Evolutionary conservation across 2,329 filamentous ascomycete species (phyloP).

Genomic region (Xylariaceae sp.): DNA sequence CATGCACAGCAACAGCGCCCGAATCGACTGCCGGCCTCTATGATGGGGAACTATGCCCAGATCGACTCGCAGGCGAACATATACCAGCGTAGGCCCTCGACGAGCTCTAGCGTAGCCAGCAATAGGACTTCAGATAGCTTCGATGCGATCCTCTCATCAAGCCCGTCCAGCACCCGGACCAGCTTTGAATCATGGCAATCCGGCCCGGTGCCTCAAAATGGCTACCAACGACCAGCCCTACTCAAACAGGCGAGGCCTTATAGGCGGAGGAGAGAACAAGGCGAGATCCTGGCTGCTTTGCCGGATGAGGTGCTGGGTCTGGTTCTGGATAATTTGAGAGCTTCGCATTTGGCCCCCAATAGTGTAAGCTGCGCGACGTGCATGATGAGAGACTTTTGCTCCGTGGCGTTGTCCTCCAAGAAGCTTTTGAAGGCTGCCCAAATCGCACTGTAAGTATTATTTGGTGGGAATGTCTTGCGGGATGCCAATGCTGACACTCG

Average conservation of each 20-base stretch:
- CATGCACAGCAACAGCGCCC: constrained; percentile 16
- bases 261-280: constrained; percentile 33
- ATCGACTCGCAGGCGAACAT: constrained; percentile 23
- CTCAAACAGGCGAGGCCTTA: constrained; percentile 26
- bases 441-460: constrained; percentile 41
- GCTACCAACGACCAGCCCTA: constrained; percentile 29
- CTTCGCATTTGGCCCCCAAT: constrained; percentile 42
- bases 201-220: constrained; percentile 18
- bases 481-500: constrained; percentile 6
- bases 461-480: too few species aligned
- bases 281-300: constrained; percentile 51
- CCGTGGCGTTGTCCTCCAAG: constrained; percentile 44
- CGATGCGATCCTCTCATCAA: constrained; percentile 25
- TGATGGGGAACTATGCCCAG: constrained; percentile 26
- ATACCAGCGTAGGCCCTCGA: constrained; percentile 23
- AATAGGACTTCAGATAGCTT: constrained; percentile 23
- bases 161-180: constrained; percentile 31
- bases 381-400: constrained; percentile 58
- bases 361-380: constrained; percentile 58
- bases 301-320: constrained; percentile 56
- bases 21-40: constrained; percentile 16
- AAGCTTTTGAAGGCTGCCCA: constrained; percentile 50
- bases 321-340: constrained; percentile 50
- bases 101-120: constrained; percentile 19
- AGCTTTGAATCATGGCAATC: constrained; percentile 39